These are phyloP conservation scores for Paxillus involutus DNA, from an alignment of 768 basidiomycete species.

Conservation along the genomic window DNA sequence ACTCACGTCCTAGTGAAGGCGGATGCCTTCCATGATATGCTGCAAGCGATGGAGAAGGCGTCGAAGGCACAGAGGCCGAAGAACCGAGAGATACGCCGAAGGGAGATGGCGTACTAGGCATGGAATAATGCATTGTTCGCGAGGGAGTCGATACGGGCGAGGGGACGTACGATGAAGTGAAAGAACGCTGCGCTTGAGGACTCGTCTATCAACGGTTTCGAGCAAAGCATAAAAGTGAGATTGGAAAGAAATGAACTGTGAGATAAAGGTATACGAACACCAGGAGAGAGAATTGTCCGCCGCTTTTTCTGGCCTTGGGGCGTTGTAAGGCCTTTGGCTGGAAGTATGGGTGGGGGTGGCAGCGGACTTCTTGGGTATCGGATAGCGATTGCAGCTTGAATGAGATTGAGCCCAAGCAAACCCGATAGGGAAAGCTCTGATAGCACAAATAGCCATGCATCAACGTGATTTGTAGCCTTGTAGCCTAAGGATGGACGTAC, in stretches of 20 bases:
- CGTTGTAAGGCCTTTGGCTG: slow-evolving; percentile 20
- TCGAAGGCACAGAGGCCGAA: slow-evolving; percentile 29
- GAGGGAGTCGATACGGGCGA: slow-evolving; percentile 33
- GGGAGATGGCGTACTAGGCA: slow-evolving; percentile 40
- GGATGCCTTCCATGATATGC: slow-evolving; percentile 40
- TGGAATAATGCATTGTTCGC: slow-evolving; percentile 32
- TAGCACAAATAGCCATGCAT: neutral
- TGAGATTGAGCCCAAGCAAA: slow-evolving; percentile 33
- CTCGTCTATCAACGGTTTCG: slow-evolving; percentile 12
- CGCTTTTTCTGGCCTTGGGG: slow-evolving; percentile 29
- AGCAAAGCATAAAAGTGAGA: neutral
- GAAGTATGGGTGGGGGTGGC: slow-evolving; percentile 25
- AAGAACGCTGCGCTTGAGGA: slow-evolving; percentile 29
- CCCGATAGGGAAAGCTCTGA: slow-evolving; percentile 31
- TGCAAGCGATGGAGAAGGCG: slow-evolving; percentile 39
- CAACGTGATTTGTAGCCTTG: neutral
- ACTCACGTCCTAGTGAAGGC: slow-evolving; percentile 36
- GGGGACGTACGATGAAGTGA: slow-evolving; percentile 27
- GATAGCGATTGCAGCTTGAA: slow-evolving; percentile 37
- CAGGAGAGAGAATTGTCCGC: slow-evolving; percentile 21
- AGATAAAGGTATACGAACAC: slow-evolving; percentile 10
- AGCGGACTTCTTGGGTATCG: slow-evolving; percentile 34
- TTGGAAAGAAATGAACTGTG: neutral
- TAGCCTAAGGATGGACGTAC: slow-evolving; percentile 17
- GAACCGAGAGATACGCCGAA: slow-evolving; percentile 34